These are phyloP conservation scores for Neckera pumila DNA, from an alignment of 225 moss, liverwort and hornwort species.

Conservation along the genomic window DNA sequence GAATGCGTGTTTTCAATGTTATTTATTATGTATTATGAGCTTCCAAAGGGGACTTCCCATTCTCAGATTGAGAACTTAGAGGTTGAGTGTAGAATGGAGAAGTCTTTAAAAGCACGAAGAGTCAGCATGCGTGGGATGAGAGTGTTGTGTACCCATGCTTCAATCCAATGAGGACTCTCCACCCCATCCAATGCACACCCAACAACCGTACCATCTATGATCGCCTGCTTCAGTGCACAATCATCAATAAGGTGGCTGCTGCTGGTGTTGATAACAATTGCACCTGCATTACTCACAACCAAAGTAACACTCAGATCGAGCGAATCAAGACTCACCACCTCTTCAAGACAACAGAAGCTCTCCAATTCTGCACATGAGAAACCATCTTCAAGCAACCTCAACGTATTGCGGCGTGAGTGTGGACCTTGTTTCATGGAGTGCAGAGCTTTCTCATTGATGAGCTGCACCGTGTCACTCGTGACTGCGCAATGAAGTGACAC, in stretches of 20 bases:
- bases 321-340: not conserved
- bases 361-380: not conserved
- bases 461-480: slow-evolving; percentile 72
- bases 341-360: not conserved
- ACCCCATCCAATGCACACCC: slow-evolving; percentile 93
- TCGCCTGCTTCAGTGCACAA: slow-evolving; percentile 84
- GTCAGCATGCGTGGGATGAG: not conserved
- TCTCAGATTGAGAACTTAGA: not conserved
- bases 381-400: not conserved
- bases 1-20: not conserved
- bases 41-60: not conserved
- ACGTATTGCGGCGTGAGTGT: not conserved
- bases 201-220: slow-evolving; percentile 73
- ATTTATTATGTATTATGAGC: not conserved
- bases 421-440: slow-evolving; percentile 67
- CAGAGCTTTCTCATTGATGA: slow-evolving; percentile 68
- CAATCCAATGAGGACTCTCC: slow-evolving; percentile 92
- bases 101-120: not conserved
- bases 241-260: slow-evolving; percentile 93
- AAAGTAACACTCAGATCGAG: slow-evolving; percentile 3
- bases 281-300: slow-evolving; percentile 41
- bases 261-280: slow-evolving; percentile 85
- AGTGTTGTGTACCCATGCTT: slow-evolving; percentile 70
- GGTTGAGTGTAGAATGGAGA: not conserved
- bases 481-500: slow-evolving; percentile 79